These are phyloP conservation scores for Leccinum variabile DNA, from an alignment of 1,284 basidiomycete genomes.

Conservation along the genomic window DNA sequence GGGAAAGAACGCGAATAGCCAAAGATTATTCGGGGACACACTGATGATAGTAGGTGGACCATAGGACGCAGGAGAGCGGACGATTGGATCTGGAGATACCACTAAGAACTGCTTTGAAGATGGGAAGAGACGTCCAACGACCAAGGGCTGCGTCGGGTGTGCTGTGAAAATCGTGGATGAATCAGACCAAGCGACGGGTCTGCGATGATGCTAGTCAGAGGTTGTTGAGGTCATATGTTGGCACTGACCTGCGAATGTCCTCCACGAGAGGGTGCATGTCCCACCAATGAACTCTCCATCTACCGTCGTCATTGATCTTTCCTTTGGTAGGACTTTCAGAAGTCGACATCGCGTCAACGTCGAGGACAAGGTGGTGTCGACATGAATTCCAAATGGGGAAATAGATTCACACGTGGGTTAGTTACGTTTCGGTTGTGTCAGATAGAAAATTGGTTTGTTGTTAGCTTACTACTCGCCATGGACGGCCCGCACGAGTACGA, in stretches of 20 bases:
- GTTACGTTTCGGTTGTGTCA: neutral
- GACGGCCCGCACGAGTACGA: conserved; percentile 52
- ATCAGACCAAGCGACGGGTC: conserved; percentile 68
- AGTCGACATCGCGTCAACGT: conserved; percentile 18
- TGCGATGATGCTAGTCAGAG: conserved; percentile 29
- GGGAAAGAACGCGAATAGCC: conserved; percentile 76
- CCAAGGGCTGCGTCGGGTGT: conserved; percentile 56
- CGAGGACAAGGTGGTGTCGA: neutral
- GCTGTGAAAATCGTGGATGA: conserved; percentile 68
- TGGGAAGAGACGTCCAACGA: conserved; percentile 67
- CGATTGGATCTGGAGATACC: conserved; percentile 50
- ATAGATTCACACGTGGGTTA: neutral
- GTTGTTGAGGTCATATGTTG: neutral
- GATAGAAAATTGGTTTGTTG: neutral
- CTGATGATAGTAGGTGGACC: conserved; percentile 63
- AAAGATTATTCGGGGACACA: conserved; percentile 55
- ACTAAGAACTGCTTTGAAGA: conserved; percentile 63
- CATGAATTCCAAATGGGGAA: neutral
- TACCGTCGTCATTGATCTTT: conserved; percentile 51
- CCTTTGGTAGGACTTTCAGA: conserved; percentile 49
- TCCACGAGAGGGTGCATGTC: conserved; percentile 63
- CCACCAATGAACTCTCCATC: conserved; percentile 72
- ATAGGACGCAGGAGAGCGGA: conserved; percentile 47
- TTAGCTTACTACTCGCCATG: conserved; percentile 11
- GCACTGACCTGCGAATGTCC: conserved; percentile 49